Evolutionary conservation across 345 rosid species (phyloP), one percentile per base, ranked within the genome.

Genomic region (Alliaria petiolata): DNA sequence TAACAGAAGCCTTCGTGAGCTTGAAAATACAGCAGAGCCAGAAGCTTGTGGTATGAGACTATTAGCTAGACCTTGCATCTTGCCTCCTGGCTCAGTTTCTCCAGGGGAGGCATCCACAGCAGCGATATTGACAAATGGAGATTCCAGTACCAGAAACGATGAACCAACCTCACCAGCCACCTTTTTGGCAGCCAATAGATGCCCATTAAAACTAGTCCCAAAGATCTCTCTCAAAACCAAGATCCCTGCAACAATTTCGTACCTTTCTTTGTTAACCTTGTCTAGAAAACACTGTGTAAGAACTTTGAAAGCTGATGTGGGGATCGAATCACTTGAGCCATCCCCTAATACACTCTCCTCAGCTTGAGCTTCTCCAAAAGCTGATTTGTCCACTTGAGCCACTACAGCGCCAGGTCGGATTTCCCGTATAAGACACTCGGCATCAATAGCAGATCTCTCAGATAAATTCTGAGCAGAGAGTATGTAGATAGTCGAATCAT

Each of bases 121-220:
- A 58, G 83, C 51, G 15, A 54, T 69, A 45, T 70, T 75, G 45
- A 84, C 81, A 71, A 77, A 73, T 0, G 95, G 84, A 12, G 98
- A 83, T 70, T 95, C 96, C 5, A 95, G 84, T 59, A 83, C 66
- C 79, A 87, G 34, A 76, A 91, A 95, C 2, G 85, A 75, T 0
- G 93, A 95, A 66, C 93, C 95, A 67, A 88, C 89, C 84, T 95
- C 95, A 62, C 38, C 61, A 8, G 96, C 95, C 1, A 79, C 93
- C 40, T 69, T 75, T 81, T 82, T 88, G 44, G 99, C 93, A 72
- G 89, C 85, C 74, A 86, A 78, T 56, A 91, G 34, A 81, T 91
- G 90, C 4, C 90, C 97, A 57, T 95, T 83, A 60, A 86, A 89
- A 71, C 92, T 77, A 49, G 81, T 75, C 69, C 97, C 97, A 50